phyloP scores from a whole-genome alignment of 441 rosid genomes.

The Theobroma grandiflorum region DNA sequence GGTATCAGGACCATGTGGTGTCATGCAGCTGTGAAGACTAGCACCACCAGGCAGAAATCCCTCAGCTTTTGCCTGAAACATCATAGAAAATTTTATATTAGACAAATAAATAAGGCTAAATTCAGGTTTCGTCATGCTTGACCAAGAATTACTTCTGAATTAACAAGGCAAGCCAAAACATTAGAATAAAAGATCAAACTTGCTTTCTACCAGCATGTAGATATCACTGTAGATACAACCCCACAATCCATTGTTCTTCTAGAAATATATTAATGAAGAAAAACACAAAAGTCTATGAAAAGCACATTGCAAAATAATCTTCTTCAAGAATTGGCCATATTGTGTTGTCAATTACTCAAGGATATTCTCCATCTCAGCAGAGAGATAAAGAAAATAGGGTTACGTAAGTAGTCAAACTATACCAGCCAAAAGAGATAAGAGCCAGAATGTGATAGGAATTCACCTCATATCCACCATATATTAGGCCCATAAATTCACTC shows the following conservation, averaged over 20 bases:
- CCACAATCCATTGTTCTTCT: neutral
- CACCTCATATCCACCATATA: conserved; percentile 96
- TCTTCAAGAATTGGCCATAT: conserved; percentile 12
- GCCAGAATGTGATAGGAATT: neutral
- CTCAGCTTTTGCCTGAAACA: conserved; percentile 89
- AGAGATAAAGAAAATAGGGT: neutral
- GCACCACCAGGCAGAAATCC: conserved; percentile 97
- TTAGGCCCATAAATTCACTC: conserved; percentile 99
- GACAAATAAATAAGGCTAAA: neutral
- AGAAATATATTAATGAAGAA: neutral
- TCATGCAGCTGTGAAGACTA: conserved; percentile 98
- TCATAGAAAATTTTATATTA: neutral
- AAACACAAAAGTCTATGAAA: neutral
- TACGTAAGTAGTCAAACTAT: neutral
- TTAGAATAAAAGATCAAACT: neutral
- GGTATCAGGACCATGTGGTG: conserved; percentile 98
- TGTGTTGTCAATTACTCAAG: neutral
- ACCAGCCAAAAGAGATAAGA: neutral
- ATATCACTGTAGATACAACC: neutral
- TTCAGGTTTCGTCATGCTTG: neutral
- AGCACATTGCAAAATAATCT: neutral
- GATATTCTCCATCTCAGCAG: neutral
- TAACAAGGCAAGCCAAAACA: neutral
- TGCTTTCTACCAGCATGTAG: neutral
- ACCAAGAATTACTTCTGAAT: neutral